Base-by-base conservation (phyloP, 129 eudicot species). In the Gnaphalium uliginosum region DNA sequence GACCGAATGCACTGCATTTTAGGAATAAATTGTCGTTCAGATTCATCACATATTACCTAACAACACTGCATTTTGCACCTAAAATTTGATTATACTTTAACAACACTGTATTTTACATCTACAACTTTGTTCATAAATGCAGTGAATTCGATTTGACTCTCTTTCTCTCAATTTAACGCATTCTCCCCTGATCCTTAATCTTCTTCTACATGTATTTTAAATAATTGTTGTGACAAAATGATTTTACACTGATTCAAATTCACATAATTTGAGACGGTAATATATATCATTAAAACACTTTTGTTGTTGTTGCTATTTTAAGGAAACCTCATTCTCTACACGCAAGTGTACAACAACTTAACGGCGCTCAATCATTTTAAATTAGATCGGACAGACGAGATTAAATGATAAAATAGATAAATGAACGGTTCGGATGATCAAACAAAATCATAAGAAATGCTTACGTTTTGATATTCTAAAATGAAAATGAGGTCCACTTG, bases 341-440 rank as follows among this genome's bases (percentile, higher is more conserved):
- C 79, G 79, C 73, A 79, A 53, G 53, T 66, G 33, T 8, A 37
- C 61, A 79, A 79, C 83, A 79, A 79, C 83, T 73, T 73, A 79
- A 66, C 50, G 67, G 19, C 58, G 73, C 32, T 64, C 82, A 79
- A 79, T 72, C 62, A 79, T 79, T 72, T 74, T 25, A 46, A 46
- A 46, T 46, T n/a, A 2, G 18, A 46, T 46, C 53, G 4, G 0
- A 46, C n/a, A n/a, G 53, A 13, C 14, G 53, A 13, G 53, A 13
- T 46, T 46, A 46, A 46, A 46, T 46, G n/a, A 46, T 13, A 46
- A 46, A 11, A 46, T 46, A 1, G 18, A 46, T 46, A 46, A 46
- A 46, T 3, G 53, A 14, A 14, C n/a, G 53, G 53, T 2, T 13
- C 5, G n/a, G 53, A 46, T 46, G 18, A 46, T 13, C 53, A 46